phyloP scores from a whole-genome alignment of 2,329 filamentous ascomycete genomes.

The Fusarium veterinarium region DNA sequence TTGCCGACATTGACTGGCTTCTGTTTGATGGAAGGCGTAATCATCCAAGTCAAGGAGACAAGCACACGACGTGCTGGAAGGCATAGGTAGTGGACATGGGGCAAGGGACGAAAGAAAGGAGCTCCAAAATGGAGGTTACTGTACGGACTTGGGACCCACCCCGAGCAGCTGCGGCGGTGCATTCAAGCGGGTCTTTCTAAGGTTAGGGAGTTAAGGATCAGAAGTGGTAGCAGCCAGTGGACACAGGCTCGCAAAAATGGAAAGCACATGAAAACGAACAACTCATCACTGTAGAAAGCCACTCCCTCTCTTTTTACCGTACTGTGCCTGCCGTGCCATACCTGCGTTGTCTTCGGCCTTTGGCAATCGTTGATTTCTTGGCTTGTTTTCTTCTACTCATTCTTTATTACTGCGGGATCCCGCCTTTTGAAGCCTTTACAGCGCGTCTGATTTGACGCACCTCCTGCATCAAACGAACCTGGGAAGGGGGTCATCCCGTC shows the following conservation, averaged over 20 bases:
- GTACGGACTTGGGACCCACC: slow-evolving; percentile 26
- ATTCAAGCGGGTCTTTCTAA: slow-evolving; percentile 19
- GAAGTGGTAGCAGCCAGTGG: not conserved
- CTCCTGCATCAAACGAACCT: slow-evolving; percentile 6
- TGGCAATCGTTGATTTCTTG: slow-evolving; percentile 1
- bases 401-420: slow-evolving; percentile 21
- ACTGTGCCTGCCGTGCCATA: not conserved
- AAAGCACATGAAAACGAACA: slow-evolving; percentile 39
- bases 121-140: slow-evolving; percentile 23
- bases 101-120: slow-evolving; percentile 24
- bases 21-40: not conserved
- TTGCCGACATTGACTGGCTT: not conserved
- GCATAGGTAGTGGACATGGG: not conserved
- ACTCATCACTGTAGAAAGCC: slow-evolving; percentile 26
- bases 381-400: slow-evolving; percentile 23
- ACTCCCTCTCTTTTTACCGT: slow-evolving; percentile 13
- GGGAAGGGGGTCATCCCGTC: slow-evolving; percentile 6
- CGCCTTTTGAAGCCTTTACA: not conserved
- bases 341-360: slow-evolving; percentile 9
- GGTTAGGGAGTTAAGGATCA: not conserved
- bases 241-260: slow-evolving; percentile 30
- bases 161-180: slow-evolving; percentile 21
- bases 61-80: slow-evolving; percentile 11
- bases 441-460: slow-evolving; percentile 1
- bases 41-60: slow-evolving; percentile 13